Conservation (phyloP, 257 asterid genomes). For the Lycium barbarum region DNA sequence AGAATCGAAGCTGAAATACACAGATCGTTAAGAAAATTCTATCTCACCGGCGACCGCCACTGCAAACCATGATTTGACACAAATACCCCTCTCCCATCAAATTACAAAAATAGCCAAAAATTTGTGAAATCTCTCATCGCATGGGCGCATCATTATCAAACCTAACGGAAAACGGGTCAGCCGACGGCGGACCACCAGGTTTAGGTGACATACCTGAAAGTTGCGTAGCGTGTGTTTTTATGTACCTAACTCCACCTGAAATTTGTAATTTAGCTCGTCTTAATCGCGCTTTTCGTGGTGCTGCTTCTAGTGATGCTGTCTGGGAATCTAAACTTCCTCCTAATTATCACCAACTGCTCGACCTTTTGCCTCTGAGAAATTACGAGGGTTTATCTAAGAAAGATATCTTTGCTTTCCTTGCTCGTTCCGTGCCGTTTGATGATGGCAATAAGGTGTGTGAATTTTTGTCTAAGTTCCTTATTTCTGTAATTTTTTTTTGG, state of each 20-base stretch:
- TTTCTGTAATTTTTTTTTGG: neutral
- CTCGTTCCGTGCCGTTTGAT: slow-evolving; percentile 77
- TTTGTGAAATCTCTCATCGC: too few species aligned
- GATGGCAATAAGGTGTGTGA: slow-evolving; percentile 72
- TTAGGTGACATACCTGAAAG: slow-evolving; percentile 98
- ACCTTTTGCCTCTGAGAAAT: slow-evolving; percentile 55
- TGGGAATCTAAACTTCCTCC: slow-evolving; percentile 95
- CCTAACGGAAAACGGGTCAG: slow-evolving; percentile 77
- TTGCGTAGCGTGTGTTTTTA: slow-evolving; percentile 89
- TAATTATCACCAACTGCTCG: slow-evolving; percentile 70
- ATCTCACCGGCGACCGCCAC: neutral
- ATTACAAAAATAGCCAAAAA: neutral
- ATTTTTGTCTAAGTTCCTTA: slow-evolving; percentile 2
- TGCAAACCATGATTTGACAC: slow-evolving; percentile 30
- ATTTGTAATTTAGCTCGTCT: slow-evolving; percentile 95
- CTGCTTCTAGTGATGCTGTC: slow-evolving; percentile 96
- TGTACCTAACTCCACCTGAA: slow-evolving; percentile 90
- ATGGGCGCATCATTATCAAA: slow-evolving; percentile 95
- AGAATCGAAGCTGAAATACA: too few species aligned
- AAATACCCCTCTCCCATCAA: neutral
- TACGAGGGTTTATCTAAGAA: slow-evolving; percentile 54
- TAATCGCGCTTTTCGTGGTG: slow-evolving; percentile 96
- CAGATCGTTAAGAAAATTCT: neutral
- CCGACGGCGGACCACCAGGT: slow-evolving; percentile 76
- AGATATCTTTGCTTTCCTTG: slow-evolving; percentile 81